Evolutionary conservation across 2,329 filamentous ascomycete genomes (phyloP).

Genomic region (Aureobasidium uvarum): DNA sequence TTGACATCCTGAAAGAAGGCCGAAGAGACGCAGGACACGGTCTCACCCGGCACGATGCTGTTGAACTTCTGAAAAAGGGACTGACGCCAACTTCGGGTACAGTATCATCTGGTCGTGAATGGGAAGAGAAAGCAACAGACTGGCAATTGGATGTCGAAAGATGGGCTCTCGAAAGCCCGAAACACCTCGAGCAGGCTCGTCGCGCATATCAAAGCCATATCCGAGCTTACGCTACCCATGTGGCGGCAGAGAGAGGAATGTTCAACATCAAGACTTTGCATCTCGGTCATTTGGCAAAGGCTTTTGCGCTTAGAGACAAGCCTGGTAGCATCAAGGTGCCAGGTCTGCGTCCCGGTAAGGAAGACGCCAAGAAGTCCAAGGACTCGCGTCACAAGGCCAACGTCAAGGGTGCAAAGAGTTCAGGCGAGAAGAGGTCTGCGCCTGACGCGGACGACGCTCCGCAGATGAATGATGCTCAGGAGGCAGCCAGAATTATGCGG

Average conservation of each 20-base stretch:
- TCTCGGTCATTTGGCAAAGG: constrained; percentile 89
- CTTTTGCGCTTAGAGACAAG: constrained; percentile 83
- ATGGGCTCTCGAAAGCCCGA: constrained; percentile 62
- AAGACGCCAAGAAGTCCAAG: constrained; percentile 49
- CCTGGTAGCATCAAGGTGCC: constrained; percentile 71
- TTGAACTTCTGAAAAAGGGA: constrained; percentile 66
- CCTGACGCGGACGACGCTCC: constrained; percentile 33
- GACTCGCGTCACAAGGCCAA: constrained; percentile 42
- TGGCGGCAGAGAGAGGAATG: constrained; percentile 75
- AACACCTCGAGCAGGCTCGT: constrained; percentile 74
- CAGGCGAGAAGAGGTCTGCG: constrained; percentile 35
- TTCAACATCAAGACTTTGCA: constrained; percentile 94
- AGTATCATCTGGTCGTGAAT: constrained; percentile 47
- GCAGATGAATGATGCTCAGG: constrained; percentile 41
- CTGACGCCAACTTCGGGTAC: constrained; percentile 45
- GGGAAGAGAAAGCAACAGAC: constrained; percentile 66
- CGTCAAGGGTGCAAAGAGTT: constrained; percentile 34
- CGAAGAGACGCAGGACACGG: constrained; percentile 63
- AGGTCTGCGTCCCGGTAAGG: constrained; percentile 50
- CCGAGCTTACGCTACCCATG: constrained; percentile 90
- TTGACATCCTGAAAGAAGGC: constrained; percentile 71
- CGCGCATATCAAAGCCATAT: constrained; percentile 90
- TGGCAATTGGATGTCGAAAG: constrained; percentile 65
- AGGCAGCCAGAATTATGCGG: constrained; percentile 55
- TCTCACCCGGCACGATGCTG: constrained; percentile 60